Evolutionary conservation across 352 stramenopile species (phyloP), one percentile per base, ranked within the genome.

Genomic region (Phytophthora agathidicida): DNA sequence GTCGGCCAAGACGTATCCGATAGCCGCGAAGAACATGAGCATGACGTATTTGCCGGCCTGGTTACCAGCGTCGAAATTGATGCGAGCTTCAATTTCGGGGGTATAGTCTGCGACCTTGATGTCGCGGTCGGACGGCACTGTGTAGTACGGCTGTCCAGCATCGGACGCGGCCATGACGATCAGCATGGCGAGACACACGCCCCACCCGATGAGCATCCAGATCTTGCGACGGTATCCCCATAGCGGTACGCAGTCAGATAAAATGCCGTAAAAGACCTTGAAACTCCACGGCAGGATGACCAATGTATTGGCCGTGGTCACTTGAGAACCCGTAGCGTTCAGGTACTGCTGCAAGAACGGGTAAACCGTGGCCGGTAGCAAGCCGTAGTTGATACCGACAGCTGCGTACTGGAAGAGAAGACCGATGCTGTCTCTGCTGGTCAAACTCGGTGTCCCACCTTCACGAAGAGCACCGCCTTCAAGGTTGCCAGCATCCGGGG

Each of bases 211-310:
- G 22, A 71, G 23, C 55, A 71, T 66, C 45, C 52, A 71, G 8
- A 46, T 22, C n/a, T 54, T 52, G 19, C 61, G 61, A 30, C 61
- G 61, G 35, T 66, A 66, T 17, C 61, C 61, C 8, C 27, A 66
- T 14, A 93, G 82, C 14, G 84, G 84, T 26, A 89, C 73, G 60
- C 82, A 93, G 65, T 93, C 86, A 11, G 71, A 70, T 22, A 65
- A 14, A 11, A 59, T 52, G 22, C 60, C 60, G 39, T 69, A 69
- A n/a, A n/a, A n/a, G n/a, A n/a, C n/a, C n/a, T 93, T 91, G 60
- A 89, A 90, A 23, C 57, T 77, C 80, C 81, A 91, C 24, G 75
- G 77, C 9, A 89, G 56, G 44, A 71, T 74, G 2, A 91, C 67
- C 35, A 90, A 50, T 2, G 64, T 65, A 3, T 41, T 38, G 9